Conservation (phyloP, 2,329 filamentous ascomycete genomes). For the Hawksworthiomyces lignivorus region DNA sequence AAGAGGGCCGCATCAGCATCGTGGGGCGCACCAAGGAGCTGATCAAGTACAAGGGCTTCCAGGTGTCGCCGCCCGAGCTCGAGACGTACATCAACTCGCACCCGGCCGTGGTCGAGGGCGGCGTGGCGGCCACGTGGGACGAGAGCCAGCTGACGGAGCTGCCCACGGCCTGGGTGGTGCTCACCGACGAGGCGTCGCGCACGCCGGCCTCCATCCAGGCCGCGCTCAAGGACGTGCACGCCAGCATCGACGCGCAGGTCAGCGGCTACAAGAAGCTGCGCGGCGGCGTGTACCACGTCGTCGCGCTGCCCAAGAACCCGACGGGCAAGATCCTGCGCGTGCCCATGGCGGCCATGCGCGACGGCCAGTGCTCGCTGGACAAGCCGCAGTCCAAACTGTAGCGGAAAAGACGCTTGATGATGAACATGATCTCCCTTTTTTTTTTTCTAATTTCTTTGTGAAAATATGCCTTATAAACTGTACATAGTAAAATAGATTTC, state of each 20-base stretch:
- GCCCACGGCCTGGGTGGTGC: constrained; percentile 30
- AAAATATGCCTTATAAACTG: neutral
- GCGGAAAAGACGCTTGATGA: neutral
- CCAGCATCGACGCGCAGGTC: constrained; percentile 26
- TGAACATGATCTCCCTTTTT: neutral
- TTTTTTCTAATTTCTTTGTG: neutral
- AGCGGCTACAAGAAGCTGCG: constrained; percentile 34
- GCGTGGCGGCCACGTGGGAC: constrained; percentile 28
- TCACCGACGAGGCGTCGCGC: constrained; percentile 19
- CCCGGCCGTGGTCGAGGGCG: constrained; percentile 27
- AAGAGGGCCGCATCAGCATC: constrained; percentile 24
- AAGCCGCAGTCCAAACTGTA: constrained; percentile 9
- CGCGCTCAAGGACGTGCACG: constrained; percentile 24
- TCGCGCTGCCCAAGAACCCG: constrained; percentile 26
- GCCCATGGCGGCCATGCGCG: constrained; percentile 8
- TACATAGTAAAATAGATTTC: constrained; percentile 7
- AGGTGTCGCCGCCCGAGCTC: constrained; percentile 30
- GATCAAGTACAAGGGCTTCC: constrained; percentile 36
- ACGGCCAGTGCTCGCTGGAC: constrained; percentile 7
- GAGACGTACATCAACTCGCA: constrained; percentile 28
- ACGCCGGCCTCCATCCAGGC: neutral
- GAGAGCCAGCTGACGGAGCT: constrained; percentile 30
- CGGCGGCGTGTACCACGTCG: constrained; percentile 28
- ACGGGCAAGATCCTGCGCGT: constrained; percentile 28
- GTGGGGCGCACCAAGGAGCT: constrained; percentile 33